Percentiles rank a stretch among this genome's conserved stretches.
These are phyloP conservation scores for Colletotrichum australisinense DNA, from an alignment of 2,329 filamentous ascomycete genomes.

Conservation along the genomic window DNA sequence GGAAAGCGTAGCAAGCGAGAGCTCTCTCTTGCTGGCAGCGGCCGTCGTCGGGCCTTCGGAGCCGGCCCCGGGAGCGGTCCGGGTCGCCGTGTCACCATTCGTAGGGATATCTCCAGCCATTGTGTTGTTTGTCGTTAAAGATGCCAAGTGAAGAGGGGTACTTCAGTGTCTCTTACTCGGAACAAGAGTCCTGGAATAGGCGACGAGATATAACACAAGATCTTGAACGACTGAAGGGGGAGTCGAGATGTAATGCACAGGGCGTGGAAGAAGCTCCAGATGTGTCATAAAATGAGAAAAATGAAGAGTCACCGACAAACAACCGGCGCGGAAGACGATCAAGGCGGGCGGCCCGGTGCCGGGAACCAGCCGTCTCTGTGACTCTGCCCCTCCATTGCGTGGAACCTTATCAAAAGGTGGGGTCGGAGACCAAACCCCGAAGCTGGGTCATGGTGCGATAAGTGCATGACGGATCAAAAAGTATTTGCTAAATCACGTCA, in stretches of 20 bases:
- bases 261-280: neutral
- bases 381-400: slow-evolving; percentile 28
- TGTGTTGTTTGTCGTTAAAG: neutral
- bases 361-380: slow-evolving; percentile 6
- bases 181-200: neutral
- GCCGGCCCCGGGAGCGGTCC: neutral
- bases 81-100: neutral
- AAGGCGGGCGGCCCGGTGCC: neutral
- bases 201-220: neutral
- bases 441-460: slow-evolving; percentile 34
- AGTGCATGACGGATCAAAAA: slow-evolving; percentile 20
- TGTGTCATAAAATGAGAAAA: neutral
- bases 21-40: slow-evolving; percentile 39
- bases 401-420: slow-evolving; percentile 19
- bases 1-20: slow-evolving; percentile 76
- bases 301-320: neutral
- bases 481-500: slow-evolving; percentile 25
- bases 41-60: slow-evolving; percentile 4
- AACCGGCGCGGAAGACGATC: slow-evolving; percentile 5
- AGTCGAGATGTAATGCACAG: neutral
- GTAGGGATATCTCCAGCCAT: slow-evolving; percentile 20
- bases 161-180: neutral
- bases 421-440: slow-evolving; percentile 27
- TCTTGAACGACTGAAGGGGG: neutral
- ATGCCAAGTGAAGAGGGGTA: no score